A percentile compares a stretch with the other conserved stretches of the same genome.
Conservation (phyloP, 768 basidiomycete genomes). For the Boletus patriciae region DNA sequence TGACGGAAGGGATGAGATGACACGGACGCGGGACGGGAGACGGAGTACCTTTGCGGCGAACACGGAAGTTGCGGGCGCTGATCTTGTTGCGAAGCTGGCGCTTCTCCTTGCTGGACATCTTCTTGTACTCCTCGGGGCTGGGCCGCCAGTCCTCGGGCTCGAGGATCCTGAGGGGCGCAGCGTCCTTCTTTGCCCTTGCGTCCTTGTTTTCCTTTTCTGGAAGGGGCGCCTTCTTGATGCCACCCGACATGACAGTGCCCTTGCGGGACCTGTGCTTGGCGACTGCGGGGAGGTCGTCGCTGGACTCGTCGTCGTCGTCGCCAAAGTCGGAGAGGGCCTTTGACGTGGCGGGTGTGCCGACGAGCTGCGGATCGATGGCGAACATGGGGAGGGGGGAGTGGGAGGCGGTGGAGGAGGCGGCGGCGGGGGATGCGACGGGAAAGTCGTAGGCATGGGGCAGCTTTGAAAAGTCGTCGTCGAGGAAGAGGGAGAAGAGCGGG, state of each 20-base stretch:
- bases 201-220: slow-evolving; percentile 37
- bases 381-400: slow-evolving; percentile 36
- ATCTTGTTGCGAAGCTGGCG: slow-evolving; percentile 97
- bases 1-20: slow-evolving; percentile 28
- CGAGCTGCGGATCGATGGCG: slow-evolving; percentile 75
- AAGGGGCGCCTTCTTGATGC: slow-evolving; percentile 60
- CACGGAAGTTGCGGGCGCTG: slow-evolving; percentile 92
- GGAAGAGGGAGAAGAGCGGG: slow-evolving; percentile 45
- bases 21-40: no score
- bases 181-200: slow-evolving; percentile 30
- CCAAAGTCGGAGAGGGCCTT: slow-evolving; percentile 44
- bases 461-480: slow-evolving; percentile 44
- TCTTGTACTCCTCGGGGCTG: slow-evolving; percentile 90
- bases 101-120: slow-evolving; percentile 95
- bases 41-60: slow-evolving; percentile 78
- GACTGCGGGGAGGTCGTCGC: slow-evolving; percentile 27
- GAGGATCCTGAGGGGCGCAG: slow-evolving; percentile 18
- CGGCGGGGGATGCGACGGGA: slow-evolving; percentile 30
- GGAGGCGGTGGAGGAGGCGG: slow-evolving; percentile 22
- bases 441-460: slow-evolving; percentile 29
- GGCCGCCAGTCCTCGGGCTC: slow-evolving; percentile 79
- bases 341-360: slow-evolving; percentile 59
- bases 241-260: slow-evolving; percentile 72
- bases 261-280: slow-evolving; percentile 53
- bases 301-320: slow-evolving; percentile 36